Conservation (phyloP, 352 stramenopile species). For the Phytophthora pseudosyringae region DNA sequence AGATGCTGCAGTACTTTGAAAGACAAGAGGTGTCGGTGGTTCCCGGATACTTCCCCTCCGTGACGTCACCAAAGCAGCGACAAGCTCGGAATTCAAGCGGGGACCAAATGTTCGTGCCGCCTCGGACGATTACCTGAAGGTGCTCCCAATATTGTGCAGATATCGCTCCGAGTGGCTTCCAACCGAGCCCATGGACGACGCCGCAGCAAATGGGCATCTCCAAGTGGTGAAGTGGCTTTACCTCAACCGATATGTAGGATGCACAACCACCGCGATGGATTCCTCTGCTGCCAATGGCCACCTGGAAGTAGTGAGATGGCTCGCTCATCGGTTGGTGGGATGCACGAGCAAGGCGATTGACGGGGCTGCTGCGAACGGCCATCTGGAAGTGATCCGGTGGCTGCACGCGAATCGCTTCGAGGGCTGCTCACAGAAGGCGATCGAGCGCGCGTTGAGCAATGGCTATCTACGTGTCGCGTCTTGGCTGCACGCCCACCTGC, state of each 20-base stretch:
- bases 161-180: slow-evolving; percentile 19
- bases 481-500: slow-evolving; percentile 9
- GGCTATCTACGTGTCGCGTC: slow-evolving; percentile 9
- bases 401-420: slow-evolving; percentile 9
- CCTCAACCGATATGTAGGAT: slow-evolving; percentile 19
- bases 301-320: slow-evolving; percentile 17
- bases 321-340: slow-evolving; percentile 3
- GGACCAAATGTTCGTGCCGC: slow-evolving; percentile 22
- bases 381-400: slow-evolving; percentile 25
- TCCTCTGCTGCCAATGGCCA: slow-evolving; percentile 26
- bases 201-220: slow-evolving; percentile 24
- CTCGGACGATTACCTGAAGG: slow-evolving; percentile 19
- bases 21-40: not conserved
- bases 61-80: slow-evolving; percentile 7
- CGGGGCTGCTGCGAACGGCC: slow-evolving; percentile 23
- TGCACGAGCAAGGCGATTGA: slow-evolving; percentile 23
- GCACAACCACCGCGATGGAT: slow-evolving; percentile 24
- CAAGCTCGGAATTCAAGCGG: slow-evolving; percentile 4
- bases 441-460: slow-evolving; percentile 21
- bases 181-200: slow-evolving; percentile 25
- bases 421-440: slow-evolving; percentile 19
- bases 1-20: slow-evolving; percentile 28
- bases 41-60: slow-evolving; percentile 1
- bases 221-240: slow-evolving; percentile 29
- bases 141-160: slow-evolving; percentile 10